Conservation (phyloP, 805 yeast genomes). For the Komagataella pseudopastoris region DNA sequence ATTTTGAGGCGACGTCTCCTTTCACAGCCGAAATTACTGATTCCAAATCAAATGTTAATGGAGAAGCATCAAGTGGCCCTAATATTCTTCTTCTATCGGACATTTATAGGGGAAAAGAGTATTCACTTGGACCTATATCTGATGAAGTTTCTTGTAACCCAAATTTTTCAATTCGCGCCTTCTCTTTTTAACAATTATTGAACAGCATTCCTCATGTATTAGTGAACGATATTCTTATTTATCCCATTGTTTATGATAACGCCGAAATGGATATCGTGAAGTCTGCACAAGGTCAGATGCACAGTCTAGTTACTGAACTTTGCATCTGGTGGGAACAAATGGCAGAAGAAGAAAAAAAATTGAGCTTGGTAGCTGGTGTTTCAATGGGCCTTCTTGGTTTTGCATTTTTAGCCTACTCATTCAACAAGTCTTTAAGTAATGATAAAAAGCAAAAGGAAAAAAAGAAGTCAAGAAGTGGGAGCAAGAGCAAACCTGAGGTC, state of each 20-base stretch:
- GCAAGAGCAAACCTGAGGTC: not conserved
- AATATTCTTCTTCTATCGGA: slow-evolving; percentile 75
- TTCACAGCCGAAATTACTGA: slow-evolving; percentile 3
- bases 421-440: not conserved
- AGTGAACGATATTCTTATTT: too few relatives aligned
- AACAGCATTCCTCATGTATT: too few relatives aligned
- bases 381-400: not conserved
- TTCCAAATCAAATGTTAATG: slow-evolving; percentile 24
- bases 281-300: not conserved
- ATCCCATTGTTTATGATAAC: not conserved
- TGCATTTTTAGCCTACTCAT: not conserved
- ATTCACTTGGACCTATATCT: not conserved
- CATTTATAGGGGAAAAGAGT: slow-evolving; percentile 17
- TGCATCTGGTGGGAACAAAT: not conserved
- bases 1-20: slow-evolving; percentile 5
- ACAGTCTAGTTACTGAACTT: not conserved
- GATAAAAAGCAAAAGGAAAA: slow-evolving; percentile 4
- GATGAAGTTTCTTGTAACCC: not conserved
- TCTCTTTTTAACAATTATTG: not conserved
- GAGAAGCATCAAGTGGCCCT: slow-evolving; percentile 63
- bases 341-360: not conserved
- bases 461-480: slow-evolving; percentile 2
- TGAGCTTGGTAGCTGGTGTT: not conserved
- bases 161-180: not conserved
- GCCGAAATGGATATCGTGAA: not conserved